phyloP scores from a whole-genome alignment of 768 basidiomycete species.

The Suillus discolor region DNA sequence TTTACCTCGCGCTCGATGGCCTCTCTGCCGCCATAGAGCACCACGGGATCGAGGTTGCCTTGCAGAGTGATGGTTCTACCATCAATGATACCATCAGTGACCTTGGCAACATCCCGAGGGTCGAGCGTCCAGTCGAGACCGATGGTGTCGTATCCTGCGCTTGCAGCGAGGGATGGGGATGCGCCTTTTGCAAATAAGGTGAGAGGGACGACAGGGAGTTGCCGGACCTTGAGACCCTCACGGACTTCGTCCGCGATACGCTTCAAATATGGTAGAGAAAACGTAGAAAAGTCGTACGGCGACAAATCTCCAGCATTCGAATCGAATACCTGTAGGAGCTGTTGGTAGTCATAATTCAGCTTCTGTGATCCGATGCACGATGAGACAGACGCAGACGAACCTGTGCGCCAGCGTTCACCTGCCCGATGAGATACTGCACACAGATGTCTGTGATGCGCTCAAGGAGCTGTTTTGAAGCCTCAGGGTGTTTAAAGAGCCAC shows the following conservation, averaged over 20 bases:
- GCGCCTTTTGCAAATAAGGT: slow-evolving; percentile 96
- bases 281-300: slow-evolving; percentile 80
- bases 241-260: slow-evolving; percentile 76
- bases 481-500: slow-evolving; percentile 92
- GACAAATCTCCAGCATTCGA: slow-evolving; percentile 95
- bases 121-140: slow-evolving; percentile 93
- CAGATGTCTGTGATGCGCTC: slow-evolving; percentile 84
- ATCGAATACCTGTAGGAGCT: slow-evolving; percentile 97
- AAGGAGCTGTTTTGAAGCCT: slow-evolving; percentile 78
- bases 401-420: slow-evolving; percentile 95
- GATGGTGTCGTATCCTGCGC: slow-evolving; percentile 82
- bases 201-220: slow-evolving; percentile 69
- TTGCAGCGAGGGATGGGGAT: slow-evolving; percentile 69
- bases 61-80: slow-evolving; percentile 65
- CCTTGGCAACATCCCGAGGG: slow-evolving; percentile 64
- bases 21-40: slow-evolving; percentile 82
- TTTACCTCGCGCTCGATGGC: slow-evolving; percentile 88
- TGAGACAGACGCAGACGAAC: slow-evolving; percentile 43
- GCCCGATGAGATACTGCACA: slow-evolving; percentile 88
- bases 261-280: slow-evolving; percentile 79
- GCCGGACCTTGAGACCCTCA: slow-evolving; percentile 51
- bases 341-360: slow-evolving; percentile 3
- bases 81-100: background rate
- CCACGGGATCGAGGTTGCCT: slow-evolving; percentile 90
- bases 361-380: background rate